These are phyloP conservation scores for Jasminum sambac DNA, from an alignment of 257 asterid species.

Conservation along the genomic window DNA sequence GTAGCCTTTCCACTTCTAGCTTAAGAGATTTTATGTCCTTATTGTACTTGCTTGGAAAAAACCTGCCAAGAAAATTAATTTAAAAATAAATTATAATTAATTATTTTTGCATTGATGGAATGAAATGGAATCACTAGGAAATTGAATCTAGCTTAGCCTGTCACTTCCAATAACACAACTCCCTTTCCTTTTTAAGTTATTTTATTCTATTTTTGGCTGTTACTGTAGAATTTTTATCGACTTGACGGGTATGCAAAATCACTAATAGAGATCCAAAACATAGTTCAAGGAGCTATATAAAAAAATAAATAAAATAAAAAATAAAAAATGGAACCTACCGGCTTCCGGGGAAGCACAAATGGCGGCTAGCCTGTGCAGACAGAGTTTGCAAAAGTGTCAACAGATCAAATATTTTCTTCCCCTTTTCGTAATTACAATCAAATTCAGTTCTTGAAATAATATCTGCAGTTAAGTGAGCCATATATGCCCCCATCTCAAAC, in stretches of 20 bases:
- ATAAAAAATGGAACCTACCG: slow-evolving; percentile 38
- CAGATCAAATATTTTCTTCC: slow-evolving; percentile 66
- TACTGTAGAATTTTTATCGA: not conserved
- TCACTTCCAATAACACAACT: slow-evolving; percentile 22
- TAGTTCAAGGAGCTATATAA: too few species aligned
- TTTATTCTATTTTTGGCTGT: not conserved
- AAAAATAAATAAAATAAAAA: too few species aligned
- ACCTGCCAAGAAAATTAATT: slow-evolving; percentile 39
- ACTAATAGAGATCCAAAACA: not conserved
- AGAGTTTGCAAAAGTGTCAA: slow-evolving; percentile 58
- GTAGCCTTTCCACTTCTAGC: slow-evolving; percentile 66
- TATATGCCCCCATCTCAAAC: slow-evolving; percentile 73
- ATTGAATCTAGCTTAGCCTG: slow-evolving; percentile 20
- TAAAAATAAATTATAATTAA: not conserved
- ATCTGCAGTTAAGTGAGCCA: slow-evolving; percentile 84
- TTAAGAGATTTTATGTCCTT: slow-evolving; percentile 77
- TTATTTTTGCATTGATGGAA: not conserved
- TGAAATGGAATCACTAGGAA: slow-evolving; percentile 24
- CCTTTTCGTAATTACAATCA: slow-evolving; percentile 71
- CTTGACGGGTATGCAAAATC: not conserved
- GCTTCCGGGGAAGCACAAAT: slow-evolving; percentile 87
- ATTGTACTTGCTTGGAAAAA: slow-evolving; percentile 84
- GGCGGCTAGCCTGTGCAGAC: slow-evolving; percentile 64
- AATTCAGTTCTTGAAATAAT: slow-evolving; percentile 85
- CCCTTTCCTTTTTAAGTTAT: not conserved